phyloP scores from a whole-genome alignment of 441 rosid genomes.

The Adansonia madagascariensis region DNA sequence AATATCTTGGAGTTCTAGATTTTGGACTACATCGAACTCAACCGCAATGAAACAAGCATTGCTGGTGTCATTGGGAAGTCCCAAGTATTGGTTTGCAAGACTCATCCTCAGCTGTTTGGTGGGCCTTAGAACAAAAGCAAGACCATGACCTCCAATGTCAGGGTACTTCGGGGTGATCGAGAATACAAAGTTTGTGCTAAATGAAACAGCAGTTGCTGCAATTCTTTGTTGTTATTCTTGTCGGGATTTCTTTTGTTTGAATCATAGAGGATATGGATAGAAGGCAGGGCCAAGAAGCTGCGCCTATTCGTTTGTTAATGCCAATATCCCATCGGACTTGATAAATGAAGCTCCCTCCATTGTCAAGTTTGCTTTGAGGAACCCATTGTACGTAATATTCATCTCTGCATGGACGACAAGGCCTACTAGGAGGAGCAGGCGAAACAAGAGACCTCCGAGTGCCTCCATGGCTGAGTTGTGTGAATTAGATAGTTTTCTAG shows the following conservation, averaged over 20 bases:
- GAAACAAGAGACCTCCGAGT: slow-evolving; percentile 14
- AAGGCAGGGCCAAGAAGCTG: slow-evolving; percentile 28
- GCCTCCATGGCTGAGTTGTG: slow-evolving; percentile 11
- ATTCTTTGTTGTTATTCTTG: neutral
- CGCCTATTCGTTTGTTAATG: slow-evolving; percentile 18
- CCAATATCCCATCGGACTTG: slow-evolving; percentile 25
- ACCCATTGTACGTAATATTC: slow-evolving; percentile 26
- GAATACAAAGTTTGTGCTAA: slow-evolving; percentile 30
- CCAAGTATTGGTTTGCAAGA: slow-evolving; percentile 31
- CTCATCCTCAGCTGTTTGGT: slow-evolving; percentile 12
- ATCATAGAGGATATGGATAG: slow-evolving; percentile 25
- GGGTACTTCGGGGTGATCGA: slow-evolving; percentile 27
- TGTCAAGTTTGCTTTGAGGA: slow-evolving; percentile 26
- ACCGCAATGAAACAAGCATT: slow-evolving; percentile 37
- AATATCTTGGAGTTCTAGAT: slow-evolving; percentile 32
- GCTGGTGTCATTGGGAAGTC: slow-evolving; percentile 35
- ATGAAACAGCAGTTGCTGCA: slow-evolving; percentile 12
- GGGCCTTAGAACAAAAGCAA: slow-evolving; percentile 31
- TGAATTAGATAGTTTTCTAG: neutral
- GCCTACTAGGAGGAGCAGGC: slow-evolving; percentile 15
- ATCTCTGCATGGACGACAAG: slow-evolving; percentile 10
- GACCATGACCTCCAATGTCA: slow-evolving; percentile 32
- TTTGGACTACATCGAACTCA: slow-evolving; percentile 35
- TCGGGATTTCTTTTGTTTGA: slow-evolving; percentile 15
- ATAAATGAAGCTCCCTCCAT: slow-evolving; percentile 23